Evolutionary conservation across 495 filamentous ascomycete species (phyloP), one percentile per base, ranked within the genome.

Genomic region (Cudoniella acicularis): DNA sequence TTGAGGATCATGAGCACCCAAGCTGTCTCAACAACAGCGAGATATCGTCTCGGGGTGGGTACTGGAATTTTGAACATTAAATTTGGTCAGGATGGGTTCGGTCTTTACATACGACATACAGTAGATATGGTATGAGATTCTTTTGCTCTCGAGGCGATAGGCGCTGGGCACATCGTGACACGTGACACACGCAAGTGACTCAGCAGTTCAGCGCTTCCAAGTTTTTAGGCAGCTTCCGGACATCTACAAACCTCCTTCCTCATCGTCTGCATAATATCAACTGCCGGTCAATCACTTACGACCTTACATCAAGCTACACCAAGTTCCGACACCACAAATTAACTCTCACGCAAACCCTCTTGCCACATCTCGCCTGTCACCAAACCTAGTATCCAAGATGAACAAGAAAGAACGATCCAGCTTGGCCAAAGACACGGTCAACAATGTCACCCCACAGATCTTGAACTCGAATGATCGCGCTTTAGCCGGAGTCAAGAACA

Each of bases 1-100:
- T 72, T 0, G 72, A 80, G 18, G 83, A 86, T 57, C 78, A 83
- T 62, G 65, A 75, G 23, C 66, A 74, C 18, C 84, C 84, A 0
- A 68, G 70, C 43, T 86, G 83, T 36, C 30, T 36, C 30, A 36
- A 36, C 6, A 4, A 4, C 4, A 13, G 13, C 30, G 13, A 6
- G 30, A 36, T 36, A 4, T 6, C 30, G 13, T 13, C 4, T 6
- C 30, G 30, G 13, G 6, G 13, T 36, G 30, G 30, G 4, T 36
- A 36, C 30, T 36, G 30, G 30, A 36, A 36, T 36, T 6, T 36
- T 4, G 30, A 36, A 6, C 30, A 13, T 36, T 36, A 13, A 36
- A 13, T 36, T 13, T 4, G 13, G 30, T 13, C 13, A 13, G 13
- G 30, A 36, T 6, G 30, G 6, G 6, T 36, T 36, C 6, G n/a